phyloP scores from a whole-genome alignment of 352 stramenopile genomes.

The Phytophthora capsici region DNA sequence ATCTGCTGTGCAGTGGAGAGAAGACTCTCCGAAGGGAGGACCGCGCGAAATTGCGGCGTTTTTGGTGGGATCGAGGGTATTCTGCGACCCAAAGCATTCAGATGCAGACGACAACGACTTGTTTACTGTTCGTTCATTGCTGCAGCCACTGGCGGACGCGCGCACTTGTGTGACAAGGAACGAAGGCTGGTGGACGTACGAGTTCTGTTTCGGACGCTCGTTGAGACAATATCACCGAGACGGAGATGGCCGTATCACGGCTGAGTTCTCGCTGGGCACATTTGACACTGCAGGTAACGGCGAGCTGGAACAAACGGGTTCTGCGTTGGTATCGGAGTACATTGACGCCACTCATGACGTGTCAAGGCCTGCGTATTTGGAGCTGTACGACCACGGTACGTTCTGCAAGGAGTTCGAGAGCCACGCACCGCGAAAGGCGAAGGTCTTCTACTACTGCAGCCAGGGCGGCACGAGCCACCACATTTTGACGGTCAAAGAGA shows the following conservation, averaged over 20 bases:
- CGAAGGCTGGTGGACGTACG: conserved; percentile 87
- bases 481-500: conserved; percentile 82
- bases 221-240: conserved; percentile 83
- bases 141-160: conserved; percentile 54
- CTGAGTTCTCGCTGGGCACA: conserved; percentile 71
- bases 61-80: conserved; percentile 67
- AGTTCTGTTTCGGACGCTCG: conserved; percentile 78
- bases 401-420: conserved; percentile 79
- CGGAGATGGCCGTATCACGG: conserved; percentile 61
- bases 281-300: conserved; percentile 61
- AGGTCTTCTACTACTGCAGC: conserved; percentile 81
- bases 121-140: conserved; percentile 58
- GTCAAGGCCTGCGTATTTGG: conserved; percentile 66
- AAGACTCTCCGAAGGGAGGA: conserved; percentile 2
- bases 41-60: conserved; percentile 46
- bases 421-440: conserved; percentile 60
- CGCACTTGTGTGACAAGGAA: conserved; percentile 78
- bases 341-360: conserved; percentile 84
- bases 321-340: conserved; percentile 68
- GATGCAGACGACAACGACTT: conserved; percentile 53
- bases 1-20: conserved; percentile 50
- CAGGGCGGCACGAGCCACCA: conserved; percentile 68
- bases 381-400: conserved; percentile 74
- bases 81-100: conserved; percentile 66
- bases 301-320: conserved; percentile 49